Evolutionary conservation across 805 yeast species (phyloP), one percentile per base, ranked within the genome.

Genomic region (Sugiyamaella valdiviana): DNA sequence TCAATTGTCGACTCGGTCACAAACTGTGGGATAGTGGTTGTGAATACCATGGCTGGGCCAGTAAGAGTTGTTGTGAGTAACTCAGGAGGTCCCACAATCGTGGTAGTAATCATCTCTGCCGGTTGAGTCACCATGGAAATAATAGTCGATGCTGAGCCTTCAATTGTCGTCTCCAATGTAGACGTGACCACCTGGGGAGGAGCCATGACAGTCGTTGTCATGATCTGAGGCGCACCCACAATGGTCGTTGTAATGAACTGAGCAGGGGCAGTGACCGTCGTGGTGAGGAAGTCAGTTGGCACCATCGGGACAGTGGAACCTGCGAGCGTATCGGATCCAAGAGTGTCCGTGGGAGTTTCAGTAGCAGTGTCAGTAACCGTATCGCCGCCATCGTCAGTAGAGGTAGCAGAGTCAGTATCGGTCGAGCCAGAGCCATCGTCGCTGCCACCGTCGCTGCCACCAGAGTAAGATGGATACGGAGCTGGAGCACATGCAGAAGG

Each of bases 401-500:
- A 23, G 22, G 36, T 23, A 22, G 36, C 49, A 17, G 41, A 10
- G 14, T 36, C 51, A 15, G 35, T 40, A 10, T 39, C 48, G 20
- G 24, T 32, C 4, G 48, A 19, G 39, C 36, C 42, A 22, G 36
- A 22, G 15, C 35, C 44, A 40, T 22, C 44, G 20, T 46, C 45
- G 19, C 22, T 35, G 32, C 16, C 43, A 47, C 17, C n/a, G n/a
- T n/a, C n/a, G n/a, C n/a, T n/a, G n/a, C n/a, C 45, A 4, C 48
- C 51, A 23, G 35, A 2, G 20, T 14, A 9, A 5, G 36, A 15
- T 9, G 29, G 29, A 19, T 15, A 12, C 10, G 44, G 22, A 37
- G 46, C 20, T 2, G 49, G 23, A 14, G 51, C 43, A 39, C 42
- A 36, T 19, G 41, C 36, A 3, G 50, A 20, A 6, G 50, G 23